Evolutionary conservation across 257 asterid genomes (phyloP), one percentile per base, ranked within the genome.

Genomic region (Penstemon davidsonii): DNA sequence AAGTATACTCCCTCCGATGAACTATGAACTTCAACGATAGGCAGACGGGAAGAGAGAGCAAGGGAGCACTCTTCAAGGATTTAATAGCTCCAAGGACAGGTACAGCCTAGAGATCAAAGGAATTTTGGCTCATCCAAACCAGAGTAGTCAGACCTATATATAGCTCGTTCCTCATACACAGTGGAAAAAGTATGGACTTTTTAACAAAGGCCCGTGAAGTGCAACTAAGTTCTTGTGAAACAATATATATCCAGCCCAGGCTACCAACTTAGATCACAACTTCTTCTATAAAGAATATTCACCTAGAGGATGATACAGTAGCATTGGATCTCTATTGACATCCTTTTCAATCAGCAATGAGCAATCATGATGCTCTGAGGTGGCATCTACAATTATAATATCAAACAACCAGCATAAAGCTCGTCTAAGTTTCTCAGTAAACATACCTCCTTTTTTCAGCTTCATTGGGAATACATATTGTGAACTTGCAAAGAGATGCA

Each of bases 401-500:
- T 49, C 53, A 58, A 38, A 68, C 44, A 49, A 64, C 74, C 45
- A 67, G 73, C 40, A 52, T 39, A 70, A 71, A 53, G 52, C 47
- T 40, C 55, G 39, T 40, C 70, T 8, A 64, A 39, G 63, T 63
- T 60, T 79, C 67, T 68, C 56, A 51, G 54, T 5, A 55, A 53
- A 69, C 73, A 67, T 83, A 90, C 99, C 99, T 84, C 80, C 77
- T 90, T 84, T 77, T 93, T 72, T 90, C 99, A 71, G 75, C 82
- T 83, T 93, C 99, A 69, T 62, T 74, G 63, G 97, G 99, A 66
- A 84, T 74, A 71, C 86, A 82, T 75, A 93, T 90, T 70, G 99
- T 93, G 79, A 93, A 93, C 80, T 93, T 93, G 96, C 99, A 93
- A 69, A 93, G 97, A 49, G 99, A 93, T 25, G 99, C 96, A 69